Evolutionary conservation across 108 stramenopile genomes (phyloP), one percentile per base, ranked within the genome.

Genomic region (Fragilariopsis cylindrus): DNA sequence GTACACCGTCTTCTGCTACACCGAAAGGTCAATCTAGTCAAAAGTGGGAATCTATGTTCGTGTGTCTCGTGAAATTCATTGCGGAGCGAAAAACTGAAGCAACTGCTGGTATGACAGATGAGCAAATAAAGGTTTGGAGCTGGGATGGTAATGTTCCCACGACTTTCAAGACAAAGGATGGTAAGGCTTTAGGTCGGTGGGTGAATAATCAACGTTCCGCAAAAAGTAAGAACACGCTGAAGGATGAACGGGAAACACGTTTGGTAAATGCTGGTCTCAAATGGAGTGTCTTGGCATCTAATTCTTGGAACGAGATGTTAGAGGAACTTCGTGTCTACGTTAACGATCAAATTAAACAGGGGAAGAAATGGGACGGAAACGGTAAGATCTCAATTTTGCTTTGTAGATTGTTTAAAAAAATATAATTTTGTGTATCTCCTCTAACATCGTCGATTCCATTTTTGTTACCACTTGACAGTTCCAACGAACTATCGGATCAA

Each of bases 11-110:
- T 53, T 76, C 81, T 42, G 54, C 80, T 4, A 55, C 78, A 42
- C 56, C 72, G 1, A 80, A 80, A 65, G 84, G 73, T 5, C 75
- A 84, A 71, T 81, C 90, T 6, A 86, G 82, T 71, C 91, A 91
- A 80, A 92, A 92, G 72, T 95, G 94, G 94, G 94, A 95, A 56
- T 88, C 84, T 42, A 95, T 92, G 94, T 91, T 90, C 67, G 85
- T 88, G 6, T 89, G 85, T 54, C 72, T 95, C 19, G 66, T 91
- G 18, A 75, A 88, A 70, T 95, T 89, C 52, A 81, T 92, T 62
- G 75, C 86, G 66, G 88, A 95, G 42, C 82, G 83, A 44, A 80
- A 79, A 39, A 53, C 55, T 19, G 81, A 91, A 76, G 80, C 86
- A 72, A 88, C 84, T 1, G 69, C 73, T 45, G 83, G 71, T 9